Evolutionary conservation across 176 grass and related monocot genomes (phyloP).

Genomic region (Lolium rigidum): DNA sequence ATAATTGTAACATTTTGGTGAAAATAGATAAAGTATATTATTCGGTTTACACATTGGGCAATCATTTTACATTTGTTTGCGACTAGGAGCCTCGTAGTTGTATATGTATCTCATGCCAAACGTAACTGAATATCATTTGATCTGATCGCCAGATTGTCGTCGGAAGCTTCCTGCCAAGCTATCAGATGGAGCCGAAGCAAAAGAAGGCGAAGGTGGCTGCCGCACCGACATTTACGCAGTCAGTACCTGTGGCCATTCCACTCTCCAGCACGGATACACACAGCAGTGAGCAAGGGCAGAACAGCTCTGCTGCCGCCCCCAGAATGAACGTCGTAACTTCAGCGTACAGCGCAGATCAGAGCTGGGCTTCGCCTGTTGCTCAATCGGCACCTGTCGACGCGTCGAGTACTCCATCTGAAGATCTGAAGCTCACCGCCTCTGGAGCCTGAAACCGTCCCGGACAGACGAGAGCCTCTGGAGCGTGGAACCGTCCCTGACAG

Average conservation of each 20-base stretch:
- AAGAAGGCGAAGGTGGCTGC: slow-evolving; percentile 61
- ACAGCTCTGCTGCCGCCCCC: slow-evolving; percentile 17
- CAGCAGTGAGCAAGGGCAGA: slow-evolving; percentile 52
- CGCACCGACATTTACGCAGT: slow-evolving; percentile 24
- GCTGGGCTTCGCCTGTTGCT: slow-evolving; percentile 58
- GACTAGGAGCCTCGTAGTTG: neutral
- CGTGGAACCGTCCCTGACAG: too few species aligned
- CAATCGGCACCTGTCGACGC: slow-evolving; percentile 48
- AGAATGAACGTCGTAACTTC: slow-evolving; percentile 48
- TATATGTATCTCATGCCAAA: neutral
- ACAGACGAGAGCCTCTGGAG: too few species aligned
- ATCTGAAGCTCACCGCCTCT: slow-evolving; percentile 57
- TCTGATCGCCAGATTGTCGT: slow-evolving; percentile 69
- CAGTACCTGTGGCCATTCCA: slow-evolving; percentile 48
- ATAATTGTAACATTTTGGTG: neutral
- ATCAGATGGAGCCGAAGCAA: slow-evolving; percentile 73
- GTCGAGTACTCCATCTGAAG: slow-evolving; percentile 45
- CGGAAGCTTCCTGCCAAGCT: slow-evolving; percentile 86
- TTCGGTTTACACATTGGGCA: neutral
- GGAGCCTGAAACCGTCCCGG: slow-evolving; percentile 40
- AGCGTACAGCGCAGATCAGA: slow-evolving; percentile 54
- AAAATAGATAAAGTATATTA: too few species aligned
- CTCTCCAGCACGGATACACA: slow-evolving; percentile 50
- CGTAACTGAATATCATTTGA: neutral
- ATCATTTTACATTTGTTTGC: neutral